Evolutionary conservation across 345 rosid species (phyloP).

Genomic region (Odontarrhena argentea): DNA sequence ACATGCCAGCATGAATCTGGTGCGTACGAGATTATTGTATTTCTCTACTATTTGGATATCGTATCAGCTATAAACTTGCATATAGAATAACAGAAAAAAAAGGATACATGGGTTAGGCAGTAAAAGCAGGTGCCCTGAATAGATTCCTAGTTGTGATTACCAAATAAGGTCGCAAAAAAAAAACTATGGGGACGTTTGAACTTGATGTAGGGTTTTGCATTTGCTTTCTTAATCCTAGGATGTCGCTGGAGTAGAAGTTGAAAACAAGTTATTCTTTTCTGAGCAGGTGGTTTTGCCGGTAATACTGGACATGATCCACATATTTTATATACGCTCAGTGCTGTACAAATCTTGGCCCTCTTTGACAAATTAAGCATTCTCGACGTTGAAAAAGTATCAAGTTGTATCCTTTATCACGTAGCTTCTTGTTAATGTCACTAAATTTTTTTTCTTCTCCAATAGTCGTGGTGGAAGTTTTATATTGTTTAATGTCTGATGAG

Average conservation of each 20-base stretch:
- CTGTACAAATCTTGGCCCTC: constrained; percentile 80
- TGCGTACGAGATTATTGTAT: constrained; percentile 33
- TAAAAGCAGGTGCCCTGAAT: neutral
- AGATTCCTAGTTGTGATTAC: neutral
- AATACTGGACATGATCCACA: constrained; percentile 90
- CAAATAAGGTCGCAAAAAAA: no score
- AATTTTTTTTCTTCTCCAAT: constrained; percentile 4
- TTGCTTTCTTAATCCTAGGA: neutral
- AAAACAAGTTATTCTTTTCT: constrained; percentile 19
- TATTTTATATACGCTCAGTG: constrained; percentile 75
- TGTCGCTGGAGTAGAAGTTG: neutral
- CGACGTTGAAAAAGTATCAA: constrained; percentile 64
- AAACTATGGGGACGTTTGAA: neutral
- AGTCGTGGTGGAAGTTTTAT: neutral
- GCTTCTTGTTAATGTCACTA: constrained; percentile 10
- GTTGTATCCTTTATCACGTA: constrained; percentile 70
- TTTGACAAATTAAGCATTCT: constrained; percentile 70
- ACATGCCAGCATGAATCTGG: constrained; percentile 81
- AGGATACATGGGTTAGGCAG: constrained; percentile 14
- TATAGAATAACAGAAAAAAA: neutral
- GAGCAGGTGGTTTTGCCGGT: constrained; percentile 94
- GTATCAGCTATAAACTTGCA: neutral
- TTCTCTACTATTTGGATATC: no score
- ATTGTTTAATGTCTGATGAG: neutral
- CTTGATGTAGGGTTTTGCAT: constrained; percentile 4